Base-by-base conservation (phyloP, 768 basidiomycete species). In the Leucogyrophana mollusca region DNA sequence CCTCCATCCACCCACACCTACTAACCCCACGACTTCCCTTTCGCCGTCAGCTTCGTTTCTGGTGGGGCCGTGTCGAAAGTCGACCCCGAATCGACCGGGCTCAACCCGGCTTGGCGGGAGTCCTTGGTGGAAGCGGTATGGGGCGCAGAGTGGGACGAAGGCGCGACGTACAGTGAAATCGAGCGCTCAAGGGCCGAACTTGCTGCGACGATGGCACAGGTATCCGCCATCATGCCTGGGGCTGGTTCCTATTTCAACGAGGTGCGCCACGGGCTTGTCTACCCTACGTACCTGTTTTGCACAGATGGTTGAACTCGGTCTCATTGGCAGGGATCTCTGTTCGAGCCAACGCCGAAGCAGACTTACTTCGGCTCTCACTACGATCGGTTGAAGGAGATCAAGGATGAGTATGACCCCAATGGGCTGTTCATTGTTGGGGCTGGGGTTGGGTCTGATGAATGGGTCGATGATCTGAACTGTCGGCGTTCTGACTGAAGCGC, bases 401-500 rank as follows among this genome's bases (percentile, higher is more conserved):
- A 80, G 56, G 34, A 40, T 1, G 59, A 53, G 41, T 75, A 73
- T 44, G 77, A 80, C 51, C 71, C 73, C 0, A 42, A 55, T 9
- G 65, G 57, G 16, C 47, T 78, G 20, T 80, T 78, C 52, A 52
- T 77, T 3, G 73, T 77, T 20, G 48, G 60, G 1, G 56, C 57
- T 16, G 76, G 76, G 6, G 73, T 78, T 3, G 75, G 72, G 1
- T 73, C 73, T 10, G 73, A 79, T 17, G 64, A 72, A 4, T 77
- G 75, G 74, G 72, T 74, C 52, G 38, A 22, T 18, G 45, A 45
- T 3, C 45, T 61, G 10, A 44, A 40, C 4, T 65, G 59, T 50
- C 27, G 27, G 27, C 27, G n/a, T n/a, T n/a, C n/a, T n/a, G n/a
- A n/a, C n/a, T n/a, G n/a, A n/a, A n/a, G n/a, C n/a, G n/a, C n/a